phyloP scores from a whole-genome alignment of 192 early-diverging fungal species.

The Coemansia sp. region DNA sequence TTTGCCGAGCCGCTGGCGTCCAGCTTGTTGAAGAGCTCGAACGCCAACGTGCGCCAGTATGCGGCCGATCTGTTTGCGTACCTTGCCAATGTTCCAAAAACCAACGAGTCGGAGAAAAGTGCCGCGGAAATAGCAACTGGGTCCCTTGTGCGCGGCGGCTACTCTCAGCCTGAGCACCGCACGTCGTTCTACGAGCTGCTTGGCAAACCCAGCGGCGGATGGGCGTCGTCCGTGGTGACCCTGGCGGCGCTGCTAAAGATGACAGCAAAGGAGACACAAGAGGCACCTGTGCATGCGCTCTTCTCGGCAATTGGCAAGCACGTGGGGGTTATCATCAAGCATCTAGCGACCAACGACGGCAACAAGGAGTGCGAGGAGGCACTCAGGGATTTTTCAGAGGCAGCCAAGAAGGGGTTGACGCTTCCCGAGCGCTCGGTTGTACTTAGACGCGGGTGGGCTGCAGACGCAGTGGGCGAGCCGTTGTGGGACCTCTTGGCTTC shows the following conservation, averaged over 20 bases:
- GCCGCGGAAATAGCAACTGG: slow-evolving; percentile 22
- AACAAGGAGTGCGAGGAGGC: slow-evolving; percentile 36
- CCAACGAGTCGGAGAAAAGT: slow-evolving; percentile 16
- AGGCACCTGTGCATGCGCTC: slow-evolving; percentile 60
- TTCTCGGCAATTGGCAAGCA: slow-evolving; percentile 64
- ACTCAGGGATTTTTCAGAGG: slow-evolving; percentile 41
- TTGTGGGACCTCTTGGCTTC: slow-evolving; percentile 37
- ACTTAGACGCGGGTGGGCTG: slow-evolving; percentile 66
- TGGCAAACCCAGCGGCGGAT: slow-evolving; percentile 25
- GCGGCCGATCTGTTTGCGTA: slow-evolving; percentile 34
- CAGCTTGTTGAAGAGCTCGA: slow-evolving; percentile 43
- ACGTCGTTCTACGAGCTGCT: slow-evolving; percentile 62
- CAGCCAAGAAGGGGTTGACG: slow-evolving; percentile 55
- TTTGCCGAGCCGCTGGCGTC: slow-evolving; percentile 53
- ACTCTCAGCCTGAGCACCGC: slow-evolving; percentile 69
- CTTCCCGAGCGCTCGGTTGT: slow-evolving; percentile 62
- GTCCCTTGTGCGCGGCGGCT: slow-evolving; percentile 57
- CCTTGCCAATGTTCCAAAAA: slow-evolving; percentile 27
- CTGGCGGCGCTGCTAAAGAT: slow-evolving; percentile 66
- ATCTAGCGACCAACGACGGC: slow-evolving; percentile 4
- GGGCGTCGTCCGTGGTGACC: slow-evolving; percentile 49
- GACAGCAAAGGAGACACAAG: slow-evolving; percentile 74
- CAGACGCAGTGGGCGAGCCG: slow-evolving; percentile 56
- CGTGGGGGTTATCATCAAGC: slow-evolving; percentile 47
- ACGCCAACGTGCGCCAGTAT: slow-evolving; percentile 23